Evolutionary conservation across 2,329 filamentous ascomycete genomes (phyloP), one percentile per base, ranked within the genome.

Genomic region (Paraconiothyrium brasiliense): DNA sequence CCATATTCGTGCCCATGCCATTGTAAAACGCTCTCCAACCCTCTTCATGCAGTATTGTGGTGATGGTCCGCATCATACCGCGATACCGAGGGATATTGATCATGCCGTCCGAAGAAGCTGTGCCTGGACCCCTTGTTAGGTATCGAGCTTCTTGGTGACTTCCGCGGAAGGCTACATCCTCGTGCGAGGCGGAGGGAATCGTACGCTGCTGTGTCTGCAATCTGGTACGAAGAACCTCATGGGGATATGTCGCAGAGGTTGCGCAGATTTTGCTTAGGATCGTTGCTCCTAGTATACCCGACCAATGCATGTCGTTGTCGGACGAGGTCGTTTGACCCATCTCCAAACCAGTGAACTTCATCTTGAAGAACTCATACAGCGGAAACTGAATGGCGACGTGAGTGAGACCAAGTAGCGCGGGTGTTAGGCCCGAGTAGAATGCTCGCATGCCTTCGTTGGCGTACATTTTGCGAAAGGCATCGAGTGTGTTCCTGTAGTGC

Each of bases 361-460:
- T 92, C 81, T 97, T 97, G 75, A 99, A 86, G 74, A 88, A 97
- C 78, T 99, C 95, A 74, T 99, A 99, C 0, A 95, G 88, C 0
- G 95, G 95, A 70, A 99, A 98, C 76, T 99, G 95, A 22, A 99
- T 95, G 22, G 95, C 95, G 43, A 99, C 95, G 75, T 99, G 95
- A 0, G 93, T 92, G 56, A 99, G 85, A 7, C 95, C 95, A 4
- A 99, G 87, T 7, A 99, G 85, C 1, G 95, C 95, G 0, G 95
- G 95, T 0, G 93, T 93, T 37, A 99, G 87, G 11, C 95, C 95
- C 0, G 95, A 97, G 79, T 99, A 99, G 76, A 99, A 99, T 0
- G 94, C 94, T 5, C 87, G 82, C 43, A 99, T 79, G 51, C 95
- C 95, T 82, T 99, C 95, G 0, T 89, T 91, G 32, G 85, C 87